A percentile compares a stretch with the other conserved stretches of the same genome.
Evolutionary conservation across 2,329 filamentous ascomycete species (phyloP).

Genomic region (Colletotrichum echinochloae): DNA sequence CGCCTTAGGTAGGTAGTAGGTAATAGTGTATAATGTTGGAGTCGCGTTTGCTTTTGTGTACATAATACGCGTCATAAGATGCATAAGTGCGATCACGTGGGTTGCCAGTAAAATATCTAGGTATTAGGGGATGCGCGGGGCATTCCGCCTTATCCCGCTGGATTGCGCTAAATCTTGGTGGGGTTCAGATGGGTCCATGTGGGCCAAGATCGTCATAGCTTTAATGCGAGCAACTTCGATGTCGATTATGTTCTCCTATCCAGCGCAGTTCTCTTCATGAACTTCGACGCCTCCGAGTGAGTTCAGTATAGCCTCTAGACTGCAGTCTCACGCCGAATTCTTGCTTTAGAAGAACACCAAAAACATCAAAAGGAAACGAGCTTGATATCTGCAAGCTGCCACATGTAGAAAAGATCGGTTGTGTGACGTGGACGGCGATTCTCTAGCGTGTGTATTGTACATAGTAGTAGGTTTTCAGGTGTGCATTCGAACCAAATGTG

Average conservation of each 20-base stretch:
- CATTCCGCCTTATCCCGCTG: conserved; percentile 4
- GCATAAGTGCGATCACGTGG: conserved; percentile 38
- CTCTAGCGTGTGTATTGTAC: too few relatives aligned
- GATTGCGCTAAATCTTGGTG: not conserved
- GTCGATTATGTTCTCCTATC: not conserved
- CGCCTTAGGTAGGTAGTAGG: too few relatives aligned
- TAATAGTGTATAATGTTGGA: conserved; percentile 29
- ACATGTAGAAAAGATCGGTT: too few relatives aligned
- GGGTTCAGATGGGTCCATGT: not conserved
- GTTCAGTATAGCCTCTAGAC: not conserved
- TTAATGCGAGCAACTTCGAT: not conserved
- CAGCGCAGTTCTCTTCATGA: not conserved
- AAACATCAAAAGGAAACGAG: too few relatives aligned
- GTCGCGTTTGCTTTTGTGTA: conserved; percentile 32
- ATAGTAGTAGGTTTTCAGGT: too few relatives aligned
- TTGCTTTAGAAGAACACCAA: not conserved
- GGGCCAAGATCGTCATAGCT: not conserved
- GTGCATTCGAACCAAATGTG: too few relatives aligned
- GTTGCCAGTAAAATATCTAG: conserved; percentile 17
- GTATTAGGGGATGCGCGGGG: conserved; percentile 29
- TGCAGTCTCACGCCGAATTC: not conserved
- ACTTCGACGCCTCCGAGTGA: not conserved
- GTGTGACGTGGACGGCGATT: too few relatives aligned
- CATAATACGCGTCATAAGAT: conserved; percentile 35
- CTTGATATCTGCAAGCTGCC: too few relatives aligned